phyloP scores from a whole-genome alignment of 164 flowering plant species.

The Annona squamosa region DNA sequence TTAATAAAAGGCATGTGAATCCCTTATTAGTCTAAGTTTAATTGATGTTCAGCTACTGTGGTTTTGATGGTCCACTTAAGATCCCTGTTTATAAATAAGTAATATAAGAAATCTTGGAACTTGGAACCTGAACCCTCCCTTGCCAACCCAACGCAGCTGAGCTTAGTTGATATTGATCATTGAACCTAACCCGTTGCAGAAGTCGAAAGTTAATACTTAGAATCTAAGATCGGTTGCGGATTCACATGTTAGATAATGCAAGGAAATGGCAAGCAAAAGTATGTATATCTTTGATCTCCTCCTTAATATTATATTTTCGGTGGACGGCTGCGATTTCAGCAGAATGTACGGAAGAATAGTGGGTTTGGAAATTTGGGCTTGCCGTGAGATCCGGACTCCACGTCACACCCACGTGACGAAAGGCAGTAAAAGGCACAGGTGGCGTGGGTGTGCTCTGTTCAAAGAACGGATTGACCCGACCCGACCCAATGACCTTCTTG shows the following conservation, averaged over 20 bases:
- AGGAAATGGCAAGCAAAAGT: no score
- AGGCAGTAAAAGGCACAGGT: slow-evolving; percentile 13
- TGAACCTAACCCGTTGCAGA: neutral
- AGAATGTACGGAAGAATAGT: no score
- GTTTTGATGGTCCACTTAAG: neutral
- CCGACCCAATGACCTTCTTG: no score
- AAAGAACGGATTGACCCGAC: neutral
- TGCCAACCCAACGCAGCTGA: neutral
- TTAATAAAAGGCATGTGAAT: no score
- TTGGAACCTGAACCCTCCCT: neutral
- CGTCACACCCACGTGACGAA: slow-evolving; percentile 25
- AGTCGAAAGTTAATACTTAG: no score
- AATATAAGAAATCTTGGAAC: neutral
- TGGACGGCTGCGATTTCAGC: neutral
- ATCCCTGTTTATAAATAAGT: neutral
- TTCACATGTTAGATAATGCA: no score
- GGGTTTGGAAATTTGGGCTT: neutral
- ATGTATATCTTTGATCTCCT: no score
- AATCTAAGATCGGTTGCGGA: no score
- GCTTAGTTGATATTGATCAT: neutral
- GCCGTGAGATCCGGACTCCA: slow-evolving; percentile 7
- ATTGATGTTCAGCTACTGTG: no score
- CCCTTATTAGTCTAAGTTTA: no score
- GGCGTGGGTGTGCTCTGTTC: neutral
- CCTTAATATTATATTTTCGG: neutral